Evolutionary conservation across 805 yeast species (phyloP).

Genomic region (Komagataella kurtzmanii): DNA sequence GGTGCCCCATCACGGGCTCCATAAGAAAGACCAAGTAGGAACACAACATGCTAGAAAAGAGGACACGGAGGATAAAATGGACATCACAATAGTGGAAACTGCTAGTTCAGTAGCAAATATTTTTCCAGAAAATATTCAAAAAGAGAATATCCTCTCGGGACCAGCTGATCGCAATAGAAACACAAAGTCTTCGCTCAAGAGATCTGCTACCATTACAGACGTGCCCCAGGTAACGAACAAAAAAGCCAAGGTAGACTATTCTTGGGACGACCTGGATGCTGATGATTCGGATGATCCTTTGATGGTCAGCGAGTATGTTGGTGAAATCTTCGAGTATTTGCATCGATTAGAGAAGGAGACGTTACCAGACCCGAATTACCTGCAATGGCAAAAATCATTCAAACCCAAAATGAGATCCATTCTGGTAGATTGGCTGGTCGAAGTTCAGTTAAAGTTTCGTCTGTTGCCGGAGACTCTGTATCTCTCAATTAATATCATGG

Average conservation of each 20-base stretch:
- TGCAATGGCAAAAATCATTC: constrained; percentile 48
- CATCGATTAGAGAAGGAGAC: constrained; percentile 61
- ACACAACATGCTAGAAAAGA: background rate
- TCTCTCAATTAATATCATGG: constrained; percentile 76
- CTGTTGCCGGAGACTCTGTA: constrained; percentile 77
- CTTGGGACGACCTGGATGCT: constrained; percentile 64
- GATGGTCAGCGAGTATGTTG: constrained; percentile 90
- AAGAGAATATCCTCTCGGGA: background rate
- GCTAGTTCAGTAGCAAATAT: background rate
- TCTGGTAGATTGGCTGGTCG: constrained; percentile 88
- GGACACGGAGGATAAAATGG: background rate
- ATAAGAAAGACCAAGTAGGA: background rate
- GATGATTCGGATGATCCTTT: constrained; percentile 61
- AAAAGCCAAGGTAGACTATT: constrained; percentile 24
- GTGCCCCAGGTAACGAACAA: constrained; percentile 12
- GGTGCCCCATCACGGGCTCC: background rate
- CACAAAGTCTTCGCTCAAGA: constrained; percentile 22
- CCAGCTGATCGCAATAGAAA: background rate
- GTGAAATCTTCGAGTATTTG: constrained; percentile 72
- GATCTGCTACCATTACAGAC: constrained; percentile 43
- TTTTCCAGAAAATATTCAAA: background rate
- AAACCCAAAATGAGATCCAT: constrained; percentile 79
- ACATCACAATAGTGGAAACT: background rate
- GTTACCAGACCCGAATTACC: constrained; percentile 59
- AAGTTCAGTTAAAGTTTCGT: constrained; percentile 74